These are phyloP conservation scores for Crithidia acanthocephali DNA, from an alignment of 208 protist genomes.

Conservation along the genomic window DNA sequence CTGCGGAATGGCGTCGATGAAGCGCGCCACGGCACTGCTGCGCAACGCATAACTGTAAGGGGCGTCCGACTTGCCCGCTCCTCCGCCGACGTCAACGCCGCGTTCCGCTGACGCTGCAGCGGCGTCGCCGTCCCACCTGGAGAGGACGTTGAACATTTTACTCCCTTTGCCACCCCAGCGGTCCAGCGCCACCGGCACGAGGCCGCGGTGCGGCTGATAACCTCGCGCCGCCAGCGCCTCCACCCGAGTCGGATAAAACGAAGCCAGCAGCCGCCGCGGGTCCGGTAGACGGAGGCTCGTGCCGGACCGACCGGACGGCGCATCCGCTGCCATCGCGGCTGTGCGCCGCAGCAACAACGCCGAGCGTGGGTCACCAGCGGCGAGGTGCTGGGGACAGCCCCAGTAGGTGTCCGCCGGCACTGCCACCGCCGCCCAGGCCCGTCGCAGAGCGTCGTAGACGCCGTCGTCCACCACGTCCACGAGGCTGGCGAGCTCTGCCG, in stretches of 20 bases:
- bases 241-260: constrained; percentile 67
- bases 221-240: constrained; percentile 59
- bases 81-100: too few species aligned
- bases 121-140: constrained; percentile 16
- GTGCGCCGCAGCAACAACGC: neutral
- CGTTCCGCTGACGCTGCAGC: neutral
- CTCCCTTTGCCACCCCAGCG: constrained; percentile 46
- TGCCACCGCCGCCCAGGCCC: constrained; percentile 49
- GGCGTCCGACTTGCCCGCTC: too few species aligned
- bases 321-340: neutral
- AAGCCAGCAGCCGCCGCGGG: constrained; percentile 40
- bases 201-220: constrained; percentile 48
- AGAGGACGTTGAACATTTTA: constrained; percentile 78
- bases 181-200: constrained; percentile 61
- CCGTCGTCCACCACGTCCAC: constrained; percentile 41
- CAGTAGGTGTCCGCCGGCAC: constrained; percentile 79
- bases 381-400: constrained; percentile 35
- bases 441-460: constrained; percentile 33
- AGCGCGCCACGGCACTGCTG: constrained; percentile 41
- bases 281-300: constrained; percentile 35
- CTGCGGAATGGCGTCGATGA: constrained; percentile 57
- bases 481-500: constrained; percentile 23
- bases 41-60: neutral
- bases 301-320: too few species aligned
- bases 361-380: neutral